Evolutionary conservation across 2,329 filamentous ascomycete genomes (phyloP), one percentile per base, ranked within the genome.

Genomic region (Cladorrhinum sp.): DNA sequence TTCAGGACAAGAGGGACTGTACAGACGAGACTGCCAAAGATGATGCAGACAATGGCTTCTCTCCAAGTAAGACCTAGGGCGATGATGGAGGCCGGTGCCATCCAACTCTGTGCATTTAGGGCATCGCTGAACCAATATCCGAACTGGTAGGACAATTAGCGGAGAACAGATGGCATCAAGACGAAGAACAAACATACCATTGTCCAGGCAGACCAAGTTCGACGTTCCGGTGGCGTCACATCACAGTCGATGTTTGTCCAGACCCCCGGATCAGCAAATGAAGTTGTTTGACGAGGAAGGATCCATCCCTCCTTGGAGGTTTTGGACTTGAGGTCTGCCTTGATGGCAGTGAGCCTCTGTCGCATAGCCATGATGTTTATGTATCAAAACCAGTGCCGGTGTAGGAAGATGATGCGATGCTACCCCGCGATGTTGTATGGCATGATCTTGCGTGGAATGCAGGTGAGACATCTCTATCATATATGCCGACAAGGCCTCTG

Each of bases 51-150:
- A 2, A 68, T 61, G 22, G 66, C 66, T 58, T 68, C 66, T 29
- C 66, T 65, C 66, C 73, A 78, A 2, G 76, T 78, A 59, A 79
- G 69, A 12, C 78, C 78, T 3, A 77, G 70, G 13, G 77, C 75
- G 50, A 80, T 75, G 62, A 80, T 79, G n/a, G 76, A 72, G 6
- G 76, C 73, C 2, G 77, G 76, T n/a, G 73, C 74, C 66, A 75
- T 72, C 77, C 78, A 81, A 48, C 73, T 71, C 64, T 78, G 76
- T 24, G 76, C 75, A 55, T 77, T 78, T 64, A 79, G 68, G 9
- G 76, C 72, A 67, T 80, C 78, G 16, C 68, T 73, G 60, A 79
- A 74, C 78, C 78, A 81, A 65, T 76, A 81, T 25, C 73, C 66
- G 20, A 67, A 62, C 49, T 50, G n/a, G 36, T 13, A 4, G 8